These are phyloP conservation scores for Mortierella sp. DNA, from an alignment of 371 early-diverging fungal species.

Conservation along the genomic window DNA sequence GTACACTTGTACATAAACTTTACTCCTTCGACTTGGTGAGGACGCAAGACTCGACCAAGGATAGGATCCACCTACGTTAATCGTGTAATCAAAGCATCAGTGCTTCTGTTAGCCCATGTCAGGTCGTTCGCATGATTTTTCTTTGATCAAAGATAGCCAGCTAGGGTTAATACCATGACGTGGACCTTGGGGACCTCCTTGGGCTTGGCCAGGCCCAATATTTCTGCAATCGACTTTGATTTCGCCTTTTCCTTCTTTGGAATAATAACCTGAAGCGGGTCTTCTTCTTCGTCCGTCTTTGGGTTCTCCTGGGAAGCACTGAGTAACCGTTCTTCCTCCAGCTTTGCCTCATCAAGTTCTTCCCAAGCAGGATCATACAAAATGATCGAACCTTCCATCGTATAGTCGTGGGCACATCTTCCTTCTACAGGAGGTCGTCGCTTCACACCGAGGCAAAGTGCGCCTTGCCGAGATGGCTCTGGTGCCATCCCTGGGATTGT, in stretches of 20 bases:
- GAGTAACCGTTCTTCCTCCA: slow-evolving; percentile 50
- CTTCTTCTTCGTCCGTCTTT: slow-evolving; percentile 35
- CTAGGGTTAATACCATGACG: slow-evolving; percentile 60
- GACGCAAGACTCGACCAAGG: slow-evolving; percentile 85
- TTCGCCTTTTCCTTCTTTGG: slow-evolving; percentile 52
- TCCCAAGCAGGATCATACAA: slow-evolving; percentile 81
- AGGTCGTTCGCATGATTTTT: slow-evolving; percentile 12
- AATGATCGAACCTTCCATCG: slow-evolving; percentile 86
- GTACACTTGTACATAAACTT: slow-evolving; percentile 93
- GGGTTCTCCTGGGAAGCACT: slow-evolving; percentile 39
- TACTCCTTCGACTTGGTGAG: slow-evolving; percentile 97
- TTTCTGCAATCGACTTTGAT: slow-evolving; percentile 59
- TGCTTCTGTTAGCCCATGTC: background rate
- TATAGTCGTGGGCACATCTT: slow-evolving; percentile 87
- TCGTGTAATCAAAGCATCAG: slow-evolving; percentile 67
- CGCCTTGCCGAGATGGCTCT: slow-evolving; percentile 13
- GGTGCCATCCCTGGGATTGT: slow-evolving; percentile 36
- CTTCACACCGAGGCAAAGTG: slow-evolving; percentile 72
- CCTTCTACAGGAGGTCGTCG: slow-evolving; percentile 57
- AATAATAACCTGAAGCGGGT: slow-evolving; percentile 40
- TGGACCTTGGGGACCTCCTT: slow-evolving; percentile 62
- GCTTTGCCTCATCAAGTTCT: slow-evolving; percentile 56
- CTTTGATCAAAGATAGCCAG: slow-evolving; percentile 23
- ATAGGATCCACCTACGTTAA: slow-evolving; percentile 83
- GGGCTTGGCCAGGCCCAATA: slow-evolving; percentile 62